Base-by-base conservation (phyloP, 441 rosid genomes). In the Gossypium davidsonii region DNA sequence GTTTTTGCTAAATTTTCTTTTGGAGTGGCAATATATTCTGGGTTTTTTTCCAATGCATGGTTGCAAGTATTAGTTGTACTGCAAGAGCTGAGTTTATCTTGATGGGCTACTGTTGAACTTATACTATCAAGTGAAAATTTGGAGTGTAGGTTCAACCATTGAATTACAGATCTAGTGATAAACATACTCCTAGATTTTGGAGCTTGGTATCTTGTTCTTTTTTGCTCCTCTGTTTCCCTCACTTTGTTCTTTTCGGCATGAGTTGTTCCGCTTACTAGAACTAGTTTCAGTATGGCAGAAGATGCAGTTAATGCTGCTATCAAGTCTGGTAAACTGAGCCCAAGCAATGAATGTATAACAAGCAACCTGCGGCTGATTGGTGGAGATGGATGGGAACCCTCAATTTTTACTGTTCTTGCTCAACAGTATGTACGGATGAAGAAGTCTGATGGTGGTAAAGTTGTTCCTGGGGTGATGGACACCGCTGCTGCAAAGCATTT, bases 221-320 rank as follows among this genome's bases (percentile, higher is more conserved):
- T 71, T 17, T 8, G 28, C 44, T 1, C 44, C 14, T 66, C 18
- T 56, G 0, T 26, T 67, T 6, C 25, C 21, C 20, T 48, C 1
- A 49, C 55, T 25, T 1, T 48, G 14, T 68, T 28, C 18, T 28
- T 67, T 18, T 26, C 21, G 5, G 55, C n/a, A 42, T 61, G 26
- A 66, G 21, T 51, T 70, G 37, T 58, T 67, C 34, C 68, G 65
- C 86, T 82, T 56, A 83, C 73, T 76, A 49, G 60, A 61, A 66
- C 57, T 63, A 15, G 4, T 85, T 90, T 80, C 95, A 92, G 98
- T 79, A 92, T 92, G 98, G 98, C 97, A 81, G 96, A 94, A 85
- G 97, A 92, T 84, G 98, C 98, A 64, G 97, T 94, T 72, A 74
- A 89, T 82, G 90, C 88, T 49, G 96, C 97, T 73, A 84, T 94